Conservation (phyloP, 139 green algal genomes). For the Chlorella sp. region DNA sequence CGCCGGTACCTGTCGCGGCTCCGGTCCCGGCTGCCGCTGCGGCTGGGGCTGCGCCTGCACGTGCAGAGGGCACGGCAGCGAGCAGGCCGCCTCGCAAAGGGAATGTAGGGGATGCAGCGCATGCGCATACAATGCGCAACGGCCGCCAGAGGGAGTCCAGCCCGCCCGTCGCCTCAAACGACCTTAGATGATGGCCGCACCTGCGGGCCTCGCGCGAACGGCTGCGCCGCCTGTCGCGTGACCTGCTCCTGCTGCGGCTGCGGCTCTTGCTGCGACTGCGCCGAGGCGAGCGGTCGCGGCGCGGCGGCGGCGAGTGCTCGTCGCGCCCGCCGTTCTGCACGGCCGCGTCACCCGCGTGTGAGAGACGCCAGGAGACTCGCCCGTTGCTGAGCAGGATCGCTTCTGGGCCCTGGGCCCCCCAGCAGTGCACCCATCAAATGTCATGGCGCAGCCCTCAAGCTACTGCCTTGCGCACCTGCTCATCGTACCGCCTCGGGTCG, state of each 20-base stretch:
- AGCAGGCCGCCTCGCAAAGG: not conserved
- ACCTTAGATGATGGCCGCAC: not conserved
- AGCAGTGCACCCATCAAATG: not conserved
- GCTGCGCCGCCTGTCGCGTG: not conserved
- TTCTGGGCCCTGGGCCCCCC: not conserved
- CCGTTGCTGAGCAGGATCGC: not conserved
- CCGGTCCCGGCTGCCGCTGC: constrained; percentile 1
- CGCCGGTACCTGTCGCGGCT: constrained; percentile 3
- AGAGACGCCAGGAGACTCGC: not conserved
- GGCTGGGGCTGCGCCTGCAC: not conserved
- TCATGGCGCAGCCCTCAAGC: too few relatives aligned
- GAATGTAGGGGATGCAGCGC: not conserved
- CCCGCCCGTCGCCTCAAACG: not conserved
- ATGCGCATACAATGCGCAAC: not conserved
- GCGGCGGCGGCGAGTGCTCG: not conserved
- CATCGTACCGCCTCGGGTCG: too few relatives aligned
- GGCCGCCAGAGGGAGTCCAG: too few relatives aligned
- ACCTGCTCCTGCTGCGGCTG: not conserved
- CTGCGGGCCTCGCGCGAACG: not conserved
- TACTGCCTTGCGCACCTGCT: too few relatives aligned
- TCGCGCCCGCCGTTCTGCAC: not conserved
- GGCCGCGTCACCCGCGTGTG: too few relatives aligned
- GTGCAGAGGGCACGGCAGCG: not conserved
- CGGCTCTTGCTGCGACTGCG: not conserved
- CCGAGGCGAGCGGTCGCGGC: not conserved